Base-by-base conservation (phyloP, 208 protist genomes). In the Trypanosoma platydactyli region DNA sequence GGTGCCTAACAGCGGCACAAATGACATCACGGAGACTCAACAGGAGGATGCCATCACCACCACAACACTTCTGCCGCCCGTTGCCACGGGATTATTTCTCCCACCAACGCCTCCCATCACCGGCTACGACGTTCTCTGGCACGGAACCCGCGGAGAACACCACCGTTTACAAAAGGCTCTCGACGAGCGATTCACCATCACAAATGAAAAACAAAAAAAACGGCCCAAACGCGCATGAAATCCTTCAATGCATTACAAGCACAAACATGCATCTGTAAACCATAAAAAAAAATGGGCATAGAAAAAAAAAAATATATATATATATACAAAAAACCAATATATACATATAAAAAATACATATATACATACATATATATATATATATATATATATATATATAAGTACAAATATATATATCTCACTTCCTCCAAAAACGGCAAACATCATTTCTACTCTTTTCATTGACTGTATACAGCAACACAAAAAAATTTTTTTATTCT, bases 51-150 rank as follows among this genome's bases (percentile, higher is more conserved):
- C 33, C 5, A 29, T 16, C 12, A 18, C 49, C 1, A 52, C 9
- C n/a, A 38, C 49, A 12, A 33, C 40, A 24, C n/a, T 64, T 13
- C 57, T 73, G 1, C 68, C 57, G 16, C 24, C 58, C 12, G 52
- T 42, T 0, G 57, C 59, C 25, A 54, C 68, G n/a, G 68, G 68
- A 25, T 5, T 66, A 5, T 73, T 67, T 41, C 3, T 35, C 11
- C 41, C 49, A 3, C 68, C 68, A 7, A 45, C 25, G 15, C 52
- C 59, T 0, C 51, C 60, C 6, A 73, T 87, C 33, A 71, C 74
- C 40, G 64, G 69, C 1, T 73, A 83, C 35, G 83, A 88, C 55
- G 76, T 88, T n/a, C 73, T 88, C 6, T 88, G 79, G 77, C 64
- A 68, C 48, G 79, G 79, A 1, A 30, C 60, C 2, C 65, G 67